Base-by-base conservation (phyloP, 2,329 filamentous ascomycete species). In the Talaromyces verruculosus region DNA sequence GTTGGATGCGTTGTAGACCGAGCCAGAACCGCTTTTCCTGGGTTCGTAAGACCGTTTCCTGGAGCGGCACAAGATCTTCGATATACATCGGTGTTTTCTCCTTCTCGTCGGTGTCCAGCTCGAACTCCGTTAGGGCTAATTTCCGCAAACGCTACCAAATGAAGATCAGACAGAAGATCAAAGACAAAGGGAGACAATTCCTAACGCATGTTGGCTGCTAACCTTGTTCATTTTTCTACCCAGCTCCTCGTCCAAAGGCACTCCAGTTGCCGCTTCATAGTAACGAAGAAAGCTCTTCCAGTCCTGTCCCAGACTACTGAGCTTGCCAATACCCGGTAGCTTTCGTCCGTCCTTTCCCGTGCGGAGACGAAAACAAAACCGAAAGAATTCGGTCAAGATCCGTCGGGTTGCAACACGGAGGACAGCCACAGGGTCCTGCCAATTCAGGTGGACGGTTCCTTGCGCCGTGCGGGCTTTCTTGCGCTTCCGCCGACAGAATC, bases 61-160 rank as follows among this genome's bases (percentile, higher is more conserved):
- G 63, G 2, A 68, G 65, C 39, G 67, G 64, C 7, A 67, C 63
- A 5, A 73, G 43, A 62, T 70, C 69, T 51, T 71, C 53, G 4
- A 73, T 51, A 65, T 67, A 61, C 41, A 71, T 71, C 11, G 66
- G 64, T 33, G 64, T 57, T 49, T 72, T 72, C 28, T 70, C 65
- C 11, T 60, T 47, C 39, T 64, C 66, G 55, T 68, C 47, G 2
- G 2, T 49, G 41, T 65, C 68, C 17, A 72, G 59, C n/a, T 69
- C 67, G 25, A 71, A 65, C 64, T 73, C 69, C 43, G 68, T 65
- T 2, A 59, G 30, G 30, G 68, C 68, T n/a, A 73, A 64, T 25
- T 55, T 41, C 43, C 67, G 68, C 47, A 72, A 69, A 10, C 28
- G 17, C 45, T 62, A 71, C 65, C 70, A 71, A 57, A 66, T 41